A percentile compares a stretch with the other conserved stretches of the same genome.
These are phyloP conservation scores for Aspergillus haitiensis DNA, from an alignment of 495 filamentous ascomycete genomes.

Conservation along the genomic window DNA sequence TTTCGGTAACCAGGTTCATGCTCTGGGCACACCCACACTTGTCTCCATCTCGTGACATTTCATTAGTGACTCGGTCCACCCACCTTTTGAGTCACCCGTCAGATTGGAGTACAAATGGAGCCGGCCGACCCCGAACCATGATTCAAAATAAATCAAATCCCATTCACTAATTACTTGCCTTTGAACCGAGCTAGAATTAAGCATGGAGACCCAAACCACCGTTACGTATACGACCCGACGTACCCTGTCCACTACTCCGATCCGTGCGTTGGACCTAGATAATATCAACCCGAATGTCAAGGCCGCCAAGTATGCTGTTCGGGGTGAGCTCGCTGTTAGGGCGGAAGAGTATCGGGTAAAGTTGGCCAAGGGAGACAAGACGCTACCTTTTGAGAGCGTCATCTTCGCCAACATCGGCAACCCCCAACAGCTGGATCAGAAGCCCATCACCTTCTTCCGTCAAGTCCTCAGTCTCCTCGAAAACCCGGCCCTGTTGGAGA, in stretches of 20 bases:
- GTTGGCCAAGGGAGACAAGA: conserved; percentile 58
- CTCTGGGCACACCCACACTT: conserved; percentile 10
- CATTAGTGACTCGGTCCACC: conserved; percentile 17
- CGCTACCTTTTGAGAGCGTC: conserved; percentile 82
- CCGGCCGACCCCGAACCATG: conserved; percentile 4
- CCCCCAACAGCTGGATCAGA: conserved; percentile 97
- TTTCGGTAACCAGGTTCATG: conserved; percentile 4
- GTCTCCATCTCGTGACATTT: conserved; percentile 22
- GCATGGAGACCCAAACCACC: conserved; percentile 40
- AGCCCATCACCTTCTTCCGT: conserved; percentile 98
- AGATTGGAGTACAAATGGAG: conserved; percentile 17
- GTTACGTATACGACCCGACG: conserved; percentile 35
- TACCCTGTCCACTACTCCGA: conserved; percentile 57
- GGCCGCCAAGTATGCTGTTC: conserved; percentile 91
- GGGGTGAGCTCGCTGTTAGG: conserved; percentile 88
- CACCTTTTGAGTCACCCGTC: conserved; percentile 14
- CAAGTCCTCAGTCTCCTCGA: conserved; percentile 94
- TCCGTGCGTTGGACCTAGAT: conserved; percentile 67
- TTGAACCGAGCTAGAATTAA: conserved; percentile 17
- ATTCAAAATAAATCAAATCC: conserved; percentile 4
- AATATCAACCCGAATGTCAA: conserved; percentile 90
- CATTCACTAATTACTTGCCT: conserved; percentile 3
- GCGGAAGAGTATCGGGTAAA: conserved; percentile 83
- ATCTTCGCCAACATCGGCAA: conserved; percentile 99
- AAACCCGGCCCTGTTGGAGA: conserved; percentile 79